Percentiles rank a stretch among this genome's conserved stretches.
phyloP scores from a whole-genome alignment of 2,329 filamentous ascomycete genomes.

The Paecilomyces variotii region DNA sequence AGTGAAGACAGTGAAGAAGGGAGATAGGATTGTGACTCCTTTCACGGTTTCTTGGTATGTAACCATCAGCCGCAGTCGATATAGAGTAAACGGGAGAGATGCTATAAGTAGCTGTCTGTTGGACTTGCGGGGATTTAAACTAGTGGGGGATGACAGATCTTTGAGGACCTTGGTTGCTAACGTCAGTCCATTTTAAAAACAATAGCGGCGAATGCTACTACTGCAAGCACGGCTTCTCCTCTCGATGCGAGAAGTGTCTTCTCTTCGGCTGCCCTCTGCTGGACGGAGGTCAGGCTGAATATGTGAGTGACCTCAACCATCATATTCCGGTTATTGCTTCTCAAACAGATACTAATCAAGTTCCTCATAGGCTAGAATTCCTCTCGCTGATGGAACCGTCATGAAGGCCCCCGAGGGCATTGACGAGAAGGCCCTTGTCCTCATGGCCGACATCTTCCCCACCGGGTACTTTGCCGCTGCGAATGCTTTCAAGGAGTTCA shows the following conservation, averaged over 20 bases:
- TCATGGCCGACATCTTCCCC: conserved; percentile 93
- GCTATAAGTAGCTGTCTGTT: not conserved
- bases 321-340: conserved; percentile 10
- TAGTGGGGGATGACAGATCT: conserved; percentile 2
- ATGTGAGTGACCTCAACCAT: conserved; percentile 35
- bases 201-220: conserved; percentile 68
- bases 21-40: conserved; percentile 72
- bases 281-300: conserved; percentile 77
- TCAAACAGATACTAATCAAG: conserved; percentile 8
- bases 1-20: conserved; percentile 62
- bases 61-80: not conserved
- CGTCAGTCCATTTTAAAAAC: conserved; percentile 4
- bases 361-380: conserved; percentile 55
- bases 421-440: conserved; percentile 64
- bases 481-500: conserved; percentile 64
- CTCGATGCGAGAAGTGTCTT: conserved; percentile 61
- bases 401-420: conserved; percentile 65
- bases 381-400: conserved; percentile 72
- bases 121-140: not conserved
- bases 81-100: not conserved
- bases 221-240: conserved; percentile 67
- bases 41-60: conserved; percentile 73
- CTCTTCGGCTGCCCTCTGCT: conserved; percentile 63
- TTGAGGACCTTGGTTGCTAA: not conserved
- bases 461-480: conserved; percentile 73